Base-by-base conservation (phyloP, 2,329 filamentous ascomycete genomes). In the Salinomyces thailandicus region DNA sequence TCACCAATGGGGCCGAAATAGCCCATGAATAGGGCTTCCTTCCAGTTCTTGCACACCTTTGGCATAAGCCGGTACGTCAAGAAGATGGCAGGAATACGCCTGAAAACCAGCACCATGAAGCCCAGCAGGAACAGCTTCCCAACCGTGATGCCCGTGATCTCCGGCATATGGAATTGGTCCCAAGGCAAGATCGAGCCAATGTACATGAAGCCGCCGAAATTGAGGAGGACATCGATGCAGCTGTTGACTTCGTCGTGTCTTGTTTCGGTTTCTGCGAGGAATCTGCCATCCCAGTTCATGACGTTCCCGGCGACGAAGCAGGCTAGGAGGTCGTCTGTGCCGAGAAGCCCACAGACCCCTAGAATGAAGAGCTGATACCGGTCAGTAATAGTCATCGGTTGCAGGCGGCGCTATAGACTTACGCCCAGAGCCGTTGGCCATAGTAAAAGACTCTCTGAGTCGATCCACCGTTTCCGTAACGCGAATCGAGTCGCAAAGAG, bases 201-300 rank as follows among this genome's bases (percentile, higher is more conserved):
- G 85, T 84, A 93, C 59, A 93, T 74, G 56, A 93, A 93, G 22
- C 93, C 72, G 14, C 78, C 70, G 4, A 91, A 73, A 53, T 93
- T 93, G 42, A 93, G 77, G 2, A 93, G 68, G 83, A 93, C 93
- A 55, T 93, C 85, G 28, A 93, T 80, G 0, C 85, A 93, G 0
- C 85, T 85, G 54, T 93, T 85, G 16, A 93, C 71, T 1, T 83
- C 87, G 56, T 93, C 86, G 47, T 93, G 39, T 13, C 39, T 29
- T 9, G 27, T 85, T 47, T 81, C 66, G 0, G 85, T 93, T 58
- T 89, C 81, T 1, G 86, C 66, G 0, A 85, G 79, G 60, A 91
- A 93, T 82, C 82, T 89, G 59, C 91, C 85, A 55, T 91, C 84
- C 76, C 84, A 86, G 0, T 83, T 91, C 46, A 93, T 91, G 0